These are phyloP conservation scores for Euphorbia lathyris DNA, from an alignment of 345 rosid genomes.

Conservation along the genomic window DNA sequence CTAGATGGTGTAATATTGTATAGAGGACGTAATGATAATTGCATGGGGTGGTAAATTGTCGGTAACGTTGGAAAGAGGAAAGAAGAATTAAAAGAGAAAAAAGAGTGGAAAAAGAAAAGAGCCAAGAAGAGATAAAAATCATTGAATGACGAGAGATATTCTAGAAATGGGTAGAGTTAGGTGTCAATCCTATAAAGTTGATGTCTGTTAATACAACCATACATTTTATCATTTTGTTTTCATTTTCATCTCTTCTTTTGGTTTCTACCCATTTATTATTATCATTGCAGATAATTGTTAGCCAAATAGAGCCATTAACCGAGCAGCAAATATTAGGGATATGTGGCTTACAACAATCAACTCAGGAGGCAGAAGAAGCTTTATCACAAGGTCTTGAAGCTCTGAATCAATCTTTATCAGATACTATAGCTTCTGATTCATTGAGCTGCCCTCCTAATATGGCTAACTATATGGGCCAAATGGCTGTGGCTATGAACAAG, in stretches of 20 bases:
- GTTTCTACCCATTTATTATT: conserved; percentile 25
- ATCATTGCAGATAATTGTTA: conserved; percentile 50
- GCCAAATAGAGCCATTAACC: conserved; percentile 74
- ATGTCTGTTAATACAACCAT: conserved; percentile 51
- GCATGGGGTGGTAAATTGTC: conserved; percentile 31
- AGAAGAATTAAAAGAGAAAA: not conserved
- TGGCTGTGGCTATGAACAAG: conserved; percentile 94
- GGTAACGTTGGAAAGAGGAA: conserved; percentile 15
- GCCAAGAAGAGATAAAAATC: conserved; percentile 13
- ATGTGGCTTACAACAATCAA: conserved; percentile 84
- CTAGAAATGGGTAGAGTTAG: conserved; percentile 50
- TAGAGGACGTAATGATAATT: conserved; percentile 18
- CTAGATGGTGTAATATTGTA: not conserved
- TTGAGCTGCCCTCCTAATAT: conserved; percentile 72
- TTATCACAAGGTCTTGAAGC: conserved; percentile 85
- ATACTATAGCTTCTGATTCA: conserved; percentile 81
- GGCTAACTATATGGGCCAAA: conserved; percentile 92
- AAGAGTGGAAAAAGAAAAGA: not conserved
- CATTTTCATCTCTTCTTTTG: conserved; percentile 30
- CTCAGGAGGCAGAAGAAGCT: conserved; percentile 90
- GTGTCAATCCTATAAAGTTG: conserved; percentile 48
- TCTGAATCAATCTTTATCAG: conserved; percentile 76
- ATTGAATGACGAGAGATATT: conserved; percentile 36
- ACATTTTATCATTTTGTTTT: conserved; percentile 15
- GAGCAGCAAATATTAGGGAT: conserved; percentile 90